Percentiles rank a stretch among this genome's conserved stretches.
These are phyloP conservation scores for Hymenoscyphus occultus DNA, from an alignment of 2,329 filamentous ascomycete genomes.

Conservation along the genomic window DNA sequence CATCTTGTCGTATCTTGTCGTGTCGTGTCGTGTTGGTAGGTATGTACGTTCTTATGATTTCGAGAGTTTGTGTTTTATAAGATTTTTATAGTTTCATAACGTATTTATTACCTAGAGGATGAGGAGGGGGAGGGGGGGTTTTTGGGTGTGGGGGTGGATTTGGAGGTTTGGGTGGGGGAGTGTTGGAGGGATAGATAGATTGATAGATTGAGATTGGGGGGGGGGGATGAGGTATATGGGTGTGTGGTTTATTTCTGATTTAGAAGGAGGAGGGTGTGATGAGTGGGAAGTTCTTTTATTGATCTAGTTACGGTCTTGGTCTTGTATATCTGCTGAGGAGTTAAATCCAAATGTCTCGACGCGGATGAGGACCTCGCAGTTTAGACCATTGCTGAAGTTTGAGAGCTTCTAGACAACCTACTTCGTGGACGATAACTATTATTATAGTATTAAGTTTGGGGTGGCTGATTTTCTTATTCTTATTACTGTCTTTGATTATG, in stretches of 20 bases:
- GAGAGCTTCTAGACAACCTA: slow-evolving; percentile 24
- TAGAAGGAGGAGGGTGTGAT: background rate
- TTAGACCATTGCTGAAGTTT: slow-evolving; percentile 30
- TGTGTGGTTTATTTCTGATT: background rate
- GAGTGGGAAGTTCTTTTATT: background rate
- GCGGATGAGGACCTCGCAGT: slow-evolving; percentile 71
- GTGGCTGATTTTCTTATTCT: background rate
- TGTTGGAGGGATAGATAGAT: no score
- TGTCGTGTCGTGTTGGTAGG: no score
- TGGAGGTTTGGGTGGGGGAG: no score
- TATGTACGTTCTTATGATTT: no score
- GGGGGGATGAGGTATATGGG: background rate
- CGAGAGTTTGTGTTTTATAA: no score
- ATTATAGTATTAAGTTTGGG: slow-evolving; percentile 18
- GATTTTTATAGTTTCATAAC: no score
- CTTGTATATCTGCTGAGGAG: slow-evolving; percentile 67
- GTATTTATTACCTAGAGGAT: no score
- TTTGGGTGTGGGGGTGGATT: no score
- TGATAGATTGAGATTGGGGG: no score
- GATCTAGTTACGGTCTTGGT: slow-evolving; percentile 15
- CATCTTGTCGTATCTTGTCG: no score
- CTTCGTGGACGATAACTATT: slow-evolving; percentile 23
- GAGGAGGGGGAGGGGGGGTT: no score
- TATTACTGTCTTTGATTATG: background rate
- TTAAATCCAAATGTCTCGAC: slow-evolving; percentile 81